Evolutionary conservation across 495 filamentous ascomycete genomes (phyloP), one percentile per base, ranked within the genome.

Genomic region (Lasiosphaeris hirsuta): DNA sequence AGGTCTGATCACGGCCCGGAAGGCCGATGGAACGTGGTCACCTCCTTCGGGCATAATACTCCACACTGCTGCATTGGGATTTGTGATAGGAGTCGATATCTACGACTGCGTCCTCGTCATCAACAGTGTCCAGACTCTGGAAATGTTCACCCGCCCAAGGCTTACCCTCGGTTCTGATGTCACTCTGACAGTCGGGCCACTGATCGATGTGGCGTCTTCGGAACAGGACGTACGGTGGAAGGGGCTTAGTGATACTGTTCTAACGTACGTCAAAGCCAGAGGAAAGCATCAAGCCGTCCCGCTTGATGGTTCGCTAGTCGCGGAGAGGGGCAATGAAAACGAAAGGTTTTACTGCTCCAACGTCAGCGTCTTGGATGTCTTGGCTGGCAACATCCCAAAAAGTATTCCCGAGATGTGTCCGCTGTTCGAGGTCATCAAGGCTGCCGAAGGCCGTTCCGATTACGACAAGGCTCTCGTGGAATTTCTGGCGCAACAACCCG

Each of bases 91-190:
- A 2, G 89, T 95, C 34, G 92, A 96, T 61, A 90, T 96, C 56
- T 96, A 96, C 76, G 92, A 96, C 66, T 95, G 91, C 66, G 86
- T 96, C 15, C 79, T 96, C 0, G 85, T 96, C 6, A 92, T 96
- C 69, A 96, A 95, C 71, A 90, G 86, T 17, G 81, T 85, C 18
- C 81, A 88, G 50, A 90, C 89, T 6, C 75, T 96, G 33, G 87
- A 92, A 51, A 81, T 88, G 0, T 94, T 96, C 70, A 89, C 87
- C 40, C 86, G 83, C 45, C 74, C 92, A 10, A 84, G 86, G 38
- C 82, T 88, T 57, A 92, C 89, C 1, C 72, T 96, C 8, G 91
- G 91, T 1, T 84, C 84, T 35, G 90, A 95, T 66, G 77, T 94
- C 51, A 89, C 81, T 63, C 85, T 88, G 9, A 80, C 85, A 7